These are phyloP conservation scores for Candida dendrica DNA, from an alignment of 805 yeast species.

Conservation along the genomic window DNA sequence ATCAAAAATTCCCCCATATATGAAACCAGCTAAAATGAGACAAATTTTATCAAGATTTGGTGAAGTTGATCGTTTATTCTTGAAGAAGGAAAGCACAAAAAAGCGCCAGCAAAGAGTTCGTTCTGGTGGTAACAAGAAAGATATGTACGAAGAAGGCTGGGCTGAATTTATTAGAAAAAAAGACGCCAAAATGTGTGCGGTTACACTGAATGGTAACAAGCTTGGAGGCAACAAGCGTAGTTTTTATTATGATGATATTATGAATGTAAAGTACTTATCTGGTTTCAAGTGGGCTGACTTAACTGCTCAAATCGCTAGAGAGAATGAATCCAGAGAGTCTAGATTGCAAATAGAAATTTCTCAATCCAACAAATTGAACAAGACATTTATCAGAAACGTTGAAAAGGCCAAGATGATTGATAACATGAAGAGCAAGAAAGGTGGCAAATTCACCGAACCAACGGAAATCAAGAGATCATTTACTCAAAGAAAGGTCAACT, in stretches of 20 bases:
- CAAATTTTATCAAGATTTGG: constrained; percentile 81
- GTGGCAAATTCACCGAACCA: constrained; percentile 17
- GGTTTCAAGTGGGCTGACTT: constrained; percentile 94
- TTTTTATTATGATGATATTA: constrained; percentile 88
- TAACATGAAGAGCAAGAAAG: constrained; percentile 40
- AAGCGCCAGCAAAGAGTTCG: constrained; percentile 62
- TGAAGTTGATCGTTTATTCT: constrained; percentile 73
- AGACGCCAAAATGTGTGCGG: constrained; percentile 84
- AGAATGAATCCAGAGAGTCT: constrained; percentile 81
- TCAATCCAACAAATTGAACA: constrained; percentile 82
- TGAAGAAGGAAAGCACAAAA: constrained; percentile 76
- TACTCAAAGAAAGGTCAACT: constrained; percentile 61
- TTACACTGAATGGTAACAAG: constrained; percentile 78
- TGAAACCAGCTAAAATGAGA: constrained; percentile 90
- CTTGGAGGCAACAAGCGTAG: constrained; percentile 90
- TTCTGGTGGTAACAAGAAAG: constrained; percentile 88
- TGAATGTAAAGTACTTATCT: constrained; percentile 82
- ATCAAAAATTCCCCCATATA: constrained; percentile 89
- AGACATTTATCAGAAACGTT: constrained; percentile 73
- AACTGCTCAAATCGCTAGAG: constrained; percentile 88
- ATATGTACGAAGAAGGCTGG: constrained; percentile 92
- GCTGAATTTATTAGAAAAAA: constrained; percentile 79
- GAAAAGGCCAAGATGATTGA: constrained; percentile 79
- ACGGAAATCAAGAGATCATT: constrained; percentile 49
- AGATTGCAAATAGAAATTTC: constrained; percentile 83